These are phyloP conservation scores for Russula virescens DNA, from an alignment of 768 basidiomycete species.

Conservation along the genomic window DNA sequence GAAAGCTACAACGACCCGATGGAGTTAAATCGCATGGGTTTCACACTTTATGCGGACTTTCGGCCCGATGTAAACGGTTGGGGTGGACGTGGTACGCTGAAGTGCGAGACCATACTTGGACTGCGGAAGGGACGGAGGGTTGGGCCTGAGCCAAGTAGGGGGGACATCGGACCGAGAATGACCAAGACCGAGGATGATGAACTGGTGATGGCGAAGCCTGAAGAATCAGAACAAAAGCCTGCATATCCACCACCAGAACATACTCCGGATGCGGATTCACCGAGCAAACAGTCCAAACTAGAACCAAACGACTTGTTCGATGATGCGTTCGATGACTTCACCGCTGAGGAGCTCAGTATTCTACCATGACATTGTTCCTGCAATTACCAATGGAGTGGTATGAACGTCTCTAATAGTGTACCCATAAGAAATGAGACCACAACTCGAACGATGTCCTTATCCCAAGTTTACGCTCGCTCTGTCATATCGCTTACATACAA, in stretches of 20 bases:
- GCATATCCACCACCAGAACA: not conserved
- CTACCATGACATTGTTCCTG: constrained; percentile 9
- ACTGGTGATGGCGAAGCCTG: constrained; percentile 4
- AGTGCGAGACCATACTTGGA: constrained; percentile 60
- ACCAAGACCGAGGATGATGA: not conserved
- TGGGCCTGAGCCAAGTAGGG: not conserved
- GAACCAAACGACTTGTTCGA: constrained; percentile 33
- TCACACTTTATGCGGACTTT: constrained; percentile 80
- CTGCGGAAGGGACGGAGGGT: constrained; percentile 33
- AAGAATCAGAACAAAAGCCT: not conserved
- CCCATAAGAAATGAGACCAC: constrained; percentile 12
- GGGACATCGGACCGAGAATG: not conserved
- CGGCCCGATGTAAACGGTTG: constrained; percentile 77
- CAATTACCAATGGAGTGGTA: not conserved
- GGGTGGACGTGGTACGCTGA: constrained; percentile 77
- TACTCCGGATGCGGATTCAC: not conserved
- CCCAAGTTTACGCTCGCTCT: not conserved
- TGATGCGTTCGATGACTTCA: constrained; percentile 41
- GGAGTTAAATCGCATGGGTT: constrained; percentile 63
- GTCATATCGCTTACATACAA: not conserved
- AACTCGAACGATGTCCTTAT: not conserved
- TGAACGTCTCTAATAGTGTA: constrained; percentile 23
- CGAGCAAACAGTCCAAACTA: not conserved
- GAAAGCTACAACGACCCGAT: constrained; percentile 45
- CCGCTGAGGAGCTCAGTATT: constrained; percentile 30